These are phyloP conservation scores for Zygosaccharomyces bisporus DNA, from an alignment of 805 yeast genomes.

Conservation along the genomic window DNA sequence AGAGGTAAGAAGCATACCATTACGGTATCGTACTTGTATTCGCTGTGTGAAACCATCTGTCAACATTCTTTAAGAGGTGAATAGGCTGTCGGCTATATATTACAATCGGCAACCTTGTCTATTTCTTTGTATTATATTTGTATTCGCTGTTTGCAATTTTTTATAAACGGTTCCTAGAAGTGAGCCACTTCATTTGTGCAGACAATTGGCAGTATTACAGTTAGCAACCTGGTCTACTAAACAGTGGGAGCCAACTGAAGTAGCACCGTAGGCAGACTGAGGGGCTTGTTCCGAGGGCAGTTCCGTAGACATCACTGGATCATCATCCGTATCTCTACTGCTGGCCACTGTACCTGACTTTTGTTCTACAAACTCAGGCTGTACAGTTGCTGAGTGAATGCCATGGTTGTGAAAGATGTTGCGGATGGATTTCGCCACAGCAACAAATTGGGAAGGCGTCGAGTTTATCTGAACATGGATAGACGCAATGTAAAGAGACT, in stretches of 20 bases:
- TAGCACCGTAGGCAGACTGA: conserved; percentile 35
- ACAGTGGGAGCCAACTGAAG: conserved; percentile 39
- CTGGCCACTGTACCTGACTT: conserved; percentile 34
- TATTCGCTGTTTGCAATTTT: conserved; percentile 1
- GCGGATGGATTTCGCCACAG: conserved; percentile 72
- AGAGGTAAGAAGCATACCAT: neutral
- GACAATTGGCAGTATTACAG: conserved; percentile 47
- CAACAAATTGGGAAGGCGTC: conserved; percentile 61
- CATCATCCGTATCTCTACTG: conserved; percentile 23
- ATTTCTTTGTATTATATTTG: neutral
- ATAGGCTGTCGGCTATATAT: too few relatives aligned
- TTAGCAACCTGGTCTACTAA: conserved; percentile 51
- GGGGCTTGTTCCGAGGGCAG: conserved; percentile 14
- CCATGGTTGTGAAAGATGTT: conserved; percentile 78
- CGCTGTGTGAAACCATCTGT: too few relatives aligned
- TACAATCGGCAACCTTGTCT: neutral
- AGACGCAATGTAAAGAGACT: conserved; percentile 80
- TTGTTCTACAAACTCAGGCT: conserved; percentile 72
- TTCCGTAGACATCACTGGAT: conserved; percentile 15
- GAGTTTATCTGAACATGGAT: conserved; percentile 75
- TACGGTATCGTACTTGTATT: too few relatives aligned
- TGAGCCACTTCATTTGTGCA: conserved; percentile 15
- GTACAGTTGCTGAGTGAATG: conserved; percentile 90
- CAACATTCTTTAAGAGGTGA: too few relatives aligned
- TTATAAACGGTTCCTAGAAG: neutral